These are phyloP conservation scores for Ophiostoma quercus DNA, from an alignment of 2,329 filamentous ascomycete genomes.

Conservation along the genomic window DNA sequence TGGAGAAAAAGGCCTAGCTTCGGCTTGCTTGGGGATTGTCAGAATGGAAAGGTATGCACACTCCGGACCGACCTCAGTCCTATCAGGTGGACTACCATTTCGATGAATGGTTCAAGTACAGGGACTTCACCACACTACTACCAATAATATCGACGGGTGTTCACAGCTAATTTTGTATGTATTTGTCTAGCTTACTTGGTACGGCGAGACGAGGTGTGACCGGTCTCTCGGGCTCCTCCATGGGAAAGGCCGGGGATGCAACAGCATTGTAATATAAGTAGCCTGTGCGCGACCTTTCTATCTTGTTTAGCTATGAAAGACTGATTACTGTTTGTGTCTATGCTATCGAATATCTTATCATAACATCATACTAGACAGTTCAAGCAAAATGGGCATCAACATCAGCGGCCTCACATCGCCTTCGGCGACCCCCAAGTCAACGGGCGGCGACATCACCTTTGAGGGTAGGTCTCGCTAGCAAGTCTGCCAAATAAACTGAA, in stretches of 20 bases:
- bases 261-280: not conserved
- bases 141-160: not conserved
- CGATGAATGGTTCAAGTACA: not conserved
- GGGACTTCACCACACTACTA: not conserved
- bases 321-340: not conserved
- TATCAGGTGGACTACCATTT: not conserved
- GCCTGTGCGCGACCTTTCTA: not conserved
- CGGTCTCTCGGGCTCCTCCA: slow-evolving; percentile 22
- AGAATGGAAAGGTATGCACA: not conserved
- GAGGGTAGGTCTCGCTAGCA: slow-evolving; percentile 21
- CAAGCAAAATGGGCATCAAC: slow-evolving; percentile 23
- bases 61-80: not conserved
- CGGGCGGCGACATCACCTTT: slow-evolving; percentile 24
- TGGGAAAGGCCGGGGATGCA: slow-evolving; percentile 15
- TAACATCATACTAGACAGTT: not conserved
- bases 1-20: not conserved
- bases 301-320: not conserved
- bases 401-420: slow-evolving; percentile 21
- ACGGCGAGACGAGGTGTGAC: slow-evolving; percentile 16
- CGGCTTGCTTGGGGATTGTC: not conserved
- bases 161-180: not conserved
- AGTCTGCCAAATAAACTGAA: not conserved
- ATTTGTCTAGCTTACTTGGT: not conserved
- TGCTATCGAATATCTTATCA: not conserved
- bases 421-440: not conserved